Evolutionary conservation across 495 filamentous ascomycete species (phyloP), one percentile per base, ranked within the genome.

Genomic region (Penicillium canescens): DNA sequence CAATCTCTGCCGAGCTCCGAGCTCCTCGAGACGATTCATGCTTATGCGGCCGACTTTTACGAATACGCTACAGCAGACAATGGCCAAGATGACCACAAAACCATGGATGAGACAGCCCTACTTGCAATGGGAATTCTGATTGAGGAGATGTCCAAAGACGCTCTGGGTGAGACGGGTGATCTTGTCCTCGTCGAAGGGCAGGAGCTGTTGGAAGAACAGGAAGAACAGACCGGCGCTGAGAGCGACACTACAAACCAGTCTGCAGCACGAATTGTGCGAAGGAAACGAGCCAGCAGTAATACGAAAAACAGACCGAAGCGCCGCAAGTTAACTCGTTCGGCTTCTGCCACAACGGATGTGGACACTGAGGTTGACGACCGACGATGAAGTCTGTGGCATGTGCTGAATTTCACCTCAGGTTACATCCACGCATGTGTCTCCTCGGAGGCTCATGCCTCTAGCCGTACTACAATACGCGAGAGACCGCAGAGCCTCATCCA

Each of bases 91-190:
- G 79, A 85, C 48, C 83, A 84, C 65, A 72, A 78, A 24, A 90
- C 83, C 55, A 81, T 96, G 82, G 89, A 96, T 62, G 92, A 91
- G 70, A 93, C 89, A 8, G 90, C 91, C 1, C 66, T 96, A 46
- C 73, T 96, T 52, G 88, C 88, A 0, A 72, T 95, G 68, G 92
- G 91, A 0, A 83, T 96, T 21, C 60, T 96, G 49, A 67, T 96
- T 33, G 92, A 96, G 70, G 92, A 96, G 65, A 78, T 86, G 48
- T 73, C 80, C 4, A 76, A 74, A 14, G 81, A 86, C 39, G 70
- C 70, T 0, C 71, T 96, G 11, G 91, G 89, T 1, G 74, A 80
- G 31, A 87, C 77, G 1, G 92, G 90, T 4, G 86, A 94, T 68
- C 55, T 92, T 50, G 90, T 85, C 0, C 85, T 95, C 38, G 81